phyloP scores from a whole-genome alignment of 2,329 filamentous ascomycete species.

The Aspergillus ibericus region DNA sequence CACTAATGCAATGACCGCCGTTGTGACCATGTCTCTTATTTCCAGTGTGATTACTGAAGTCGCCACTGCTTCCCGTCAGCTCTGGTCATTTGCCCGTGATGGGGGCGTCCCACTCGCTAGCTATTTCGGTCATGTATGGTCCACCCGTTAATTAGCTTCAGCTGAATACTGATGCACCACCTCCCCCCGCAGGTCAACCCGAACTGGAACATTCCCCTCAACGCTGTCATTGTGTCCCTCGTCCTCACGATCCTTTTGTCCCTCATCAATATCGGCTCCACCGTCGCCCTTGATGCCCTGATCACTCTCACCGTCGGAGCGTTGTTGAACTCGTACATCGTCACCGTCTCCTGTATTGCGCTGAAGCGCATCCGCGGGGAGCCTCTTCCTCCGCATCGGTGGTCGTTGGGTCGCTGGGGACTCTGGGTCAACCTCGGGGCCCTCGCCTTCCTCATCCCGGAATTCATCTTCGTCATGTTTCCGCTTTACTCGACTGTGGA shows the following conservation, averaged over 20 bases:
- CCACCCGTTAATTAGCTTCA: neutral
- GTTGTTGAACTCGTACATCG: conserved; percentile 54
- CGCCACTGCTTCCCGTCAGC: conserved; percentile 35
- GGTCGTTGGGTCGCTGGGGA: conserved; percentile 35
- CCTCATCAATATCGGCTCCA: conserved; percentile 55
- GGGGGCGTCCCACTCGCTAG: conserved; percentile 37
- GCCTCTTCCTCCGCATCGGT: conserved; percentile 34
- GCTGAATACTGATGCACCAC: neutral
- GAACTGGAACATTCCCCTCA: conserved; percentile 43
- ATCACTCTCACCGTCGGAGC: conserved; percentile 54
- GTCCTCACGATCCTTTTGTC: conserved; percentile 40
- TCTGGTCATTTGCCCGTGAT: conserved; percentile 49
- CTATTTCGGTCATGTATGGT: conserved; percentile 16
- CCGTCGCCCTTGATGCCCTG: conserved; percentile 55
- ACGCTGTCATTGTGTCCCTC: conserved; percentile 30
- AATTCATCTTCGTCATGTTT: conserved; percentile 43
- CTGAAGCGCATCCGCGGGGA: conserved; percentile 34
- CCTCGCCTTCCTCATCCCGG: conserved; percentile 32
- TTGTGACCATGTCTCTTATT: conserved; percentile 41
- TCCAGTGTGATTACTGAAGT: conserved; percentile 38
- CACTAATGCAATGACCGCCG: conserved; percentile 47
- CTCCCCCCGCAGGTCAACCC: conserved; percentile 31
- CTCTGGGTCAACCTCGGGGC: conserved; percentile 38
- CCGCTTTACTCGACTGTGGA: conserved; percentile 29
- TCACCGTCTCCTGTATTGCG: conserved; percentile 40